Conservation (phyloP, 2,329 filamentous ascomycete genomes). For the Curvularia sp. region DNA sequence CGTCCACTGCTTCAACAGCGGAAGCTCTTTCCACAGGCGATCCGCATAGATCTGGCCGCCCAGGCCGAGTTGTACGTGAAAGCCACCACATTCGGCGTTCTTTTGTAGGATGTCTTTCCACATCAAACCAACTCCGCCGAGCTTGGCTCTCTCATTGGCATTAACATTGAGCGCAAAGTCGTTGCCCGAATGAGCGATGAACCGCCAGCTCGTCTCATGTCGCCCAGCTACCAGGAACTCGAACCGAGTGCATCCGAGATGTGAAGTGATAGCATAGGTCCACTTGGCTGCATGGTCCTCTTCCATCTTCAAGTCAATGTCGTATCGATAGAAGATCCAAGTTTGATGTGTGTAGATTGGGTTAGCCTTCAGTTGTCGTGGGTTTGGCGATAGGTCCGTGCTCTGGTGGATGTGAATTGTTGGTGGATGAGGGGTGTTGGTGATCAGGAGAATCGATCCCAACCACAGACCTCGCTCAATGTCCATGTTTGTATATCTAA, state of each 20-base stretch:
- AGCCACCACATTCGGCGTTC: conserved; percentile 94
- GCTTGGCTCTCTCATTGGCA: conserved; percentile 80
- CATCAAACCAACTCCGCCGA: conserved; percentile 93
- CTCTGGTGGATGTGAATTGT: conserved; percentile 96
- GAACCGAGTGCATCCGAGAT: conserved; percentile 95
- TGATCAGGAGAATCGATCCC: conserved; percentile 91
- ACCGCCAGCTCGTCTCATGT: conserved; percentile 90
- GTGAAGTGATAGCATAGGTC: conserved; percentile 98
- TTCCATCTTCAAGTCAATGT: conserved; percentile 87
- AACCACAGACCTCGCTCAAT: conserved; percentile 88
- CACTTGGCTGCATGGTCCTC: conserved; percentile 79
- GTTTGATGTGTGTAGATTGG: conserved; percentile 88
- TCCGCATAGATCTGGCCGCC: conserved; percentile 97
- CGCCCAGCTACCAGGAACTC: conserved; percentile 94
- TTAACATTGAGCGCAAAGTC: conserved; percentile 91
- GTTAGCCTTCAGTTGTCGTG: conserved; percentile 80
- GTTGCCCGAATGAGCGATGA: conserved; percentile 94
- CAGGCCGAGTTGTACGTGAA: conserved; percentile 89
- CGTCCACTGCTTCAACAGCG: conserved; percentile 92
- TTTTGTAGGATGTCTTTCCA: conserved; percentile 99
- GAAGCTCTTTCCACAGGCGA: conserved; percentile 93
- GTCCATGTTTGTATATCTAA: conserved; percentile 97
- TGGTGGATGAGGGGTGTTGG: conserved; percentile 87
- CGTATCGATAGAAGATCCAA: conserved; percentile 96
- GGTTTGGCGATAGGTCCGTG: conserved; percentile 88